Conservation (phyloP, 257 asterid genomes). For the Thymus mandschuricus region DNA sequence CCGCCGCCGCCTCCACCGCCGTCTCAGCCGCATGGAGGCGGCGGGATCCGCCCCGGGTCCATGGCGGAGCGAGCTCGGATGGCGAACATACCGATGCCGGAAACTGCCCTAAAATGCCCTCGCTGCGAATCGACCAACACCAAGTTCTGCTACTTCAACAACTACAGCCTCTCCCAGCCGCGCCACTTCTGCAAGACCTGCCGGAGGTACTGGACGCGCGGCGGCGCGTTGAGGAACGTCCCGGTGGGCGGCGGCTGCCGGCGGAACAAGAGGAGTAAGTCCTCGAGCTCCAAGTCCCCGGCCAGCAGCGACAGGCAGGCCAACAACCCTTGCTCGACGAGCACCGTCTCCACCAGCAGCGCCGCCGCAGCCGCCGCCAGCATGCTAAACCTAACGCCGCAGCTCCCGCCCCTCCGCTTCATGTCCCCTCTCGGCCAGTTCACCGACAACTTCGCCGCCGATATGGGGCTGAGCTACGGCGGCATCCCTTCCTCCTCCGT, state of each 20-base stretch:
- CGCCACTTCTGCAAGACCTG: conserved; percentile 98
- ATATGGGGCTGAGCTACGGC: conserved; percentile 50
- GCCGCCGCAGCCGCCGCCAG: conserved; percentile 24
- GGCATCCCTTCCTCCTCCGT: conserved; percentile 45
- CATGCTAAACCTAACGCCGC: conserved; percentile 53
- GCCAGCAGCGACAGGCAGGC: conserved; percentile 55
- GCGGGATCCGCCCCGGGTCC: conserved; percentile 76
- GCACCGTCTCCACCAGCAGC: conserved; percentile 46
- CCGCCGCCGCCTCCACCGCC: conserved; percentile 41
- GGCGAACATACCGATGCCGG: conserved; percentile 87
- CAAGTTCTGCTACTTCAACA: conserved; percentile 91
- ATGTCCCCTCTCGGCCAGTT: conserved; percentile 71
- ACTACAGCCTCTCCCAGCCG: conserved; percentile 88
- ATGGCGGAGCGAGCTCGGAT: conserved; percentile 91
- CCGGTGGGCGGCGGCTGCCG: conserved; percentile 95
- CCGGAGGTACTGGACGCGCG: conserved; percentile 88
- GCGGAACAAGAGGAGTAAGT: conserved; percentile 70
- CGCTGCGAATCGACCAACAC: conserved; percentile 92
- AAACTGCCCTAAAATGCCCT: conserved; percentile 80
- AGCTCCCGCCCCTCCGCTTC: conserved; percentile 57
- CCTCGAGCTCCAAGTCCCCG: conserved; percentile 66
- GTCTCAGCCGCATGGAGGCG: conserved; percentile 52
- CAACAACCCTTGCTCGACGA: conserved; percentile 51
- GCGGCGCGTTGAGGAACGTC: conserved; percentile 85
- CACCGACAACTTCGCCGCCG: conserved; percentile 43